Conservation (phyloP, 176 grass and related monocot species). For the Poa annua region DNA sequence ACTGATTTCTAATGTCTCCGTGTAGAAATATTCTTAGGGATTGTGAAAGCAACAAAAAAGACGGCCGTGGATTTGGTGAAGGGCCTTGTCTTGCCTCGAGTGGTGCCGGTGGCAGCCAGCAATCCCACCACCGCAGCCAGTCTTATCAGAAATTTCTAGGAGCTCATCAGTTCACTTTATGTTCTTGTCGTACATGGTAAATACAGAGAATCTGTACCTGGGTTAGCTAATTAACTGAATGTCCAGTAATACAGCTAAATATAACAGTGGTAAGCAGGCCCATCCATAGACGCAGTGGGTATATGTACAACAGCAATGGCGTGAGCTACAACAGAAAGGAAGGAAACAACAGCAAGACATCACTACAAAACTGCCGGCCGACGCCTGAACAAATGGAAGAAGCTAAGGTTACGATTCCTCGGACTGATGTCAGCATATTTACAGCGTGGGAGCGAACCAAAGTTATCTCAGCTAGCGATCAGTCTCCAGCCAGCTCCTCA, state of each 20-base stretch:
- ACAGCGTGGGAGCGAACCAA: constrained; percentile 22
- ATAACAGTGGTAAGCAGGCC: background rate
- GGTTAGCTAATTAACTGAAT: too few relatives aligned
- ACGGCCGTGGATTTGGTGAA: background rate
- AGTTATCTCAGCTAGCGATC: background rate
- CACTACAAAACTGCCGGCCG: constrained; percentile 65
- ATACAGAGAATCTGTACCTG: background rate
- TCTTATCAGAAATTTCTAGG: too few relatives aligned
- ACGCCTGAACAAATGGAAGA: constrained; percentile 48
- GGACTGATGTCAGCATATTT: constrained; percentile 52
- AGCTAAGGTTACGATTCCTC: constrained; percentile 29
- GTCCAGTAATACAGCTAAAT: background rate
- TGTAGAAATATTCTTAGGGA: background rate
- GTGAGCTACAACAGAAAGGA: constrained; percentile 29
- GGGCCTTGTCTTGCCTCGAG: background rate
- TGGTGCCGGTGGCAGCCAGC: background rate
- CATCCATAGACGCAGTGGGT: constrained; percentile 3
- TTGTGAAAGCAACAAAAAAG: background rate
- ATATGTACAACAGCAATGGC: constrained; percentile 48
- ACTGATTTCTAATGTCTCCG: background rate
- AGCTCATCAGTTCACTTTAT: background rate
- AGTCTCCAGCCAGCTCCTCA: constrained; percentile 65
- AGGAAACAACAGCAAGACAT: background rate
- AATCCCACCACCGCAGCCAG: background rate
- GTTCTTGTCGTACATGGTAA: background rate